Evolutionary conservation across 768 basidiomycete genomes (phyloP), one percentile per base, ranked within the genome.

Genomic region (Trametes punicea): DNA sequence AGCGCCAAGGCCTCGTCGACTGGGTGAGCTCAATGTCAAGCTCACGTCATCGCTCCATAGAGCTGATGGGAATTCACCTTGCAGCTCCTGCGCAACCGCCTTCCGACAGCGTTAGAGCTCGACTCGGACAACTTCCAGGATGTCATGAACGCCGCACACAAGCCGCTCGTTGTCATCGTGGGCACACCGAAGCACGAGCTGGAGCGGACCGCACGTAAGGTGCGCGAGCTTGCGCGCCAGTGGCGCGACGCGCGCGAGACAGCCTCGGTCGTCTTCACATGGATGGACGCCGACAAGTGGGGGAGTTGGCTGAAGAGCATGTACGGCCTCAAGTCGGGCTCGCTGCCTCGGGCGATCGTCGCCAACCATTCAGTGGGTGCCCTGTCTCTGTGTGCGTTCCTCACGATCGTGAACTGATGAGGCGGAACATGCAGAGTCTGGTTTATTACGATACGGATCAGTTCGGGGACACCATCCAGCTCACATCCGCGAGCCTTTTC

Each of bases 231-330:
- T 85, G 92, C 78, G 79, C 57, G 63, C 73, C 49, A 70, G 69
- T 34, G 74, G 76, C 30, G 75, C 46, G 58, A 58, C 39, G 68
- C 50, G 57, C 57, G 64, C 39, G 72, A 34, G n/a, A 52, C 51
- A 38, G 71, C 78, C 31, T 79, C 83, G 39, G 86, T 96, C 0
- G 81, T 94, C 46, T 97, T 94, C 71, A 79, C 87, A 8, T 93
- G 88, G 87, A 93, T 97, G 82, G 92, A 99, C 65, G 81, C 76
- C 2, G 84, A 82, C 23, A 81, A 78, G 70, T 98, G 96, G 94
- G 77, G 71, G 23, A 84, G 81, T 47, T 98, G 94, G 94, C 74
- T 96, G 73, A 93, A 90, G 77, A 85, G 84, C 63, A 93, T 93
- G 84, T 98, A 98, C 72, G 86, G 87, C 26, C 74, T 93, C 62